Conservation (phyloP, 1,284 basidiomycete species). For the Serendipita sp. region DNA sequence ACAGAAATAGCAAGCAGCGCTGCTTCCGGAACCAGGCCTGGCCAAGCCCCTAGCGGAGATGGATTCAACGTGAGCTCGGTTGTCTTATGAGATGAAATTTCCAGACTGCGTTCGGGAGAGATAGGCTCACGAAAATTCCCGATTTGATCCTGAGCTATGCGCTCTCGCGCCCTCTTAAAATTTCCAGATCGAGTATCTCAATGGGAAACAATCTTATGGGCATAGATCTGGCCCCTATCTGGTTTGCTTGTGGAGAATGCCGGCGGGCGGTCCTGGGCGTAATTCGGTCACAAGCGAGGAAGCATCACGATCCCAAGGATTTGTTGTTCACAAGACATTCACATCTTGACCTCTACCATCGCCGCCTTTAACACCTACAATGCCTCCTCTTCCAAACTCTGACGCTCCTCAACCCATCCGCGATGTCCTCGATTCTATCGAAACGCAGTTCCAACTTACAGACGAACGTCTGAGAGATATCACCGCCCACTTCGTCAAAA, state of each 20-base stretch:
- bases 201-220: neutral
- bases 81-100: no score
- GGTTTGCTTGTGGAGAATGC: neutral
- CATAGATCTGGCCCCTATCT: neutral
- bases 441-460: constrained; percentile 54
- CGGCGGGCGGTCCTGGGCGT: neutral
- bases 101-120: no score
- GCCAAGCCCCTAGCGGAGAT: no score
- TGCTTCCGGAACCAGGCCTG: no score
- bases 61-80: no score
- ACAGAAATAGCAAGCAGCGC: no score
- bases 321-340: neutral
- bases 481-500: constrained; percentile 64
- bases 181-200: neutral
- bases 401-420: constrained; percentile 14
- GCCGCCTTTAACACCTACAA: neutral
- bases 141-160: no score
- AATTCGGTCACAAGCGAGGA: neutral
- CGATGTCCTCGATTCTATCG: constrained; percentile 33
- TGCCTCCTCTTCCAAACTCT: constrained; percentile 1
- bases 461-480: constrained; percentile 50
- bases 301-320: neutral
- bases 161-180: no score
- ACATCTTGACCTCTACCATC: neutral
- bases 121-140: no score